These are phyloP conservation scores for Aspergillus sp. DNA, from an alignment of 2,329 filamentous ascomycete species.

Conservation along the genomic window DNA sequence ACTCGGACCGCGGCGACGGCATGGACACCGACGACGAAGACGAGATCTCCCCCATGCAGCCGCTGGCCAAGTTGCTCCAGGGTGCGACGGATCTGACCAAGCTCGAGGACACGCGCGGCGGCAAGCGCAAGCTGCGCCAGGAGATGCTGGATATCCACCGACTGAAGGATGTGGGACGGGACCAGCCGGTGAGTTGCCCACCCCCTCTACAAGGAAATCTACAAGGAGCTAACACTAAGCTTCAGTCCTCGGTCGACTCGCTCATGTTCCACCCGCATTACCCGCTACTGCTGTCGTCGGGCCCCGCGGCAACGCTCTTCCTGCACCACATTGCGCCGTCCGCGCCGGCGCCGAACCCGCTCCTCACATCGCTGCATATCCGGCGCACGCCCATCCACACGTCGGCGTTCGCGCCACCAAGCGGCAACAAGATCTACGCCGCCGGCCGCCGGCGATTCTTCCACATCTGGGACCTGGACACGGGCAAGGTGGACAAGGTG, in stretches of 20 bases:
- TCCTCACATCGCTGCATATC: conserved; percentile 85
- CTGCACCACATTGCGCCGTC: conserved; percentile 83
- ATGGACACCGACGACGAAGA: conserved; percentile 58
- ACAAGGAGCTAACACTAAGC: background rate
- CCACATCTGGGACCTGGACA: conserved; percentile 86
- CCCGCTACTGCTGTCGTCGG: conserved; percentile 85
- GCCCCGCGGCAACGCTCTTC: conserved; percentile 78
- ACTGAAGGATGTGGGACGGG: conserved; percentile 77
- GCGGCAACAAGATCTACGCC: conserved; percentile 78
- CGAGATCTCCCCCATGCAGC: conserved; percentile 64
- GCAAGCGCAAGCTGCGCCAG: conserved; percentile 71
- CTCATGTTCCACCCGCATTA: conserved; percentile 87
- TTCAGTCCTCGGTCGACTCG: conserved; percentile 68
- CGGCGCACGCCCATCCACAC: conserved; percentile 79
- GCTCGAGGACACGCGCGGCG: conserved; percentile 48
- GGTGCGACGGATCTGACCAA: conserved; percentile 66
- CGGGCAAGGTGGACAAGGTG: conserved; percentile 79
- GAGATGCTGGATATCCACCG: conserved; percentile 89
- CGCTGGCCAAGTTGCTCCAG: conserved; percentile 76
- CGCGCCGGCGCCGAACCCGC: conserved; percentile 77
- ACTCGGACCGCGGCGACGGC: conserved; percentile 50
- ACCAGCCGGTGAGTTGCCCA: conserved; percentile 58
- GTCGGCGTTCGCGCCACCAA: conserved; percentile 72
- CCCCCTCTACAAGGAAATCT: background rate
- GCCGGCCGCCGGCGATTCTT: conserved; percentile 87